Evolutionary conservation across 208 protist genomes (phyloP).

Genomic region (Acanthamoeba lenticulata): DNA sequence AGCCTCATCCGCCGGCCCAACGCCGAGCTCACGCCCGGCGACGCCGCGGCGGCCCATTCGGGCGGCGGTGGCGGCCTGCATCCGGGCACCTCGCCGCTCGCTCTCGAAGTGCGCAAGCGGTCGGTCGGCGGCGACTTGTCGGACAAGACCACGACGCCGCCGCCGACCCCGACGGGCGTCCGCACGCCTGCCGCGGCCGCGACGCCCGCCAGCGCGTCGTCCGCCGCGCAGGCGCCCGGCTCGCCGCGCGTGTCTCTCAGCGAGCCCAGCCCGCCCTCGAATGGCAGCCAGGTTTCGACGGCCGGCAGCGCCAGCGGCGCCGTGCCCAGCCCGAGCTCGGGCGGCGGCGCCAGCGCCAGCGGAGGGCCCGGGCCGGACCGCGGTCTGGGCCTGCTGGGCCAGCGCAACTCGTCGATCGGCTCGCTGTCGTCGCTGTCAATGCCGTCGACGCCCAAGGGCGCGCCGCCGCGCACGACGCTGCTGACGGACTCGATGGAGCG

Average conservation of each 20-base stretch:
- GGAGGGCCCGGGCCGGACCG: not conserved
- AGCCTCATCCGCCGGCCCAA: not conserved
- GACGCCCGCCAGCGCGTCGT: not conserved
- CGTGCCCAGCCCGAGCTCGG: not conserved
- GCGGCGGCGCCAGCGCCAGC: not conserved
- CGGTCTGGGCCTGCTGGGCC: not conserved
- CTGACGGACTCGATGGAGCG: slow-evolving; percentile 35
- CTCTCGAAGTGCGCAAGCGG: not conserved
- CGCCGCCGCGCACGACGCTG: not conserved
- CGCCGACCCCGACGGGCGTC: not conserved
- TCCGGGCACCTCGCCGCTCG: not conserved
- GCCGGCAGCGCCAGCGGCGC: no score
- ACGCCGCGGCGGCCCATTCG: not conserved
- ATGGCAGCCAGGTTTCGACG: not conserved
- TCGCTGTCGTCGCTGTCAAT: not conserved
- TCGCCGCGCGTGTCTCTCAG: not conserved
- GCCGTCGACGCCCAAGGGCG: not conserved
- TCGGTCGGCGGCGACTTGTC: not conserved
- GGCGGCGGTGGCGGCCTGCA: not conserved
- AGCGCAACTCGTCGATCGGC: not conserved
- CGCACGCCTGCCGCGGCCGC: not conserved
- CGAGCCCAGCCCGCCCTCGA: not conserved
- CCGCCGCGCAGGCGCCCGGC: not conserved
- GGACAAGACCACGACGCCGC: not conserved
- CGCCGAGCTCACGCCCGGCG: not conserved